phyloP scores from a whole-genome alignment of 2,329 filamentous ascomycete species.

The Zalaria obscura region DNA sequence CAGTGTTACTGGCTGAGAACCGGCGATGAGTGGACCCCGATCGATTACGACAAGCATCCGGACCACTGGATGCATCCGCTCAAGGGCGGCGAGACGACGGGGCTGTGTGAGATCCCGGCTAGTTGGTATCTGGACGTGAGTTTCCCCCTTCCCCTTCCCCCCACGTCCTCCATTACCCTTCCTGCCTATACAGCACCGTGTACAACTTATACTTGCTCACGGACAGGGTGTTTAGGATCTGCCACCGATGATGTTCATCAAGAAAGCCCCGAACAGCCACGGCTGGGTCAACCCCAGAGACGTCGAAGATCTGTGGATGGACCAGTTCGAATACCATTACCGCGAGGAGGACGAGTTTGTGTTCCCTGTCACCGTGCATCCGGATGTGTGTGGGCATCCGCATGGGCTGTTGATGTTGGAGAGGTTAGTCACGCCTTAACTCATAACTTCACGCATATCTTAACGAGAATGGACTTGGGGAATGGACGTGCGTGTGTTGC shows the following conservation, averaged over 20 bases:
- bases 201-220: no score
- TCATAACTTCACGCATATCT: background rate
- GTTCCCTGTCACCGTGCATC: slow-evolving; percentile 66
- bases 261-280: slow-evolving; percentile 49
- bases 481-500: background rate
- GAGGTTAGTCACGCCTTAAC: slow-evolving; percentile 27
- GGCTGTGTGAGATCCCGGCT: slow-evolving; percentile 50
- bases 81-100: slow-evolving; percentile 43
- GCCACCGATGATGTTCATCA: slow-evolving; percentile 61
- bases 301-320: slow-evolving; percentile 50
- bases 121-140: slow-evolving; percentile 47
- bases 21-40: slow-evolving; percentile 53
- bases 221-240: slow-evolving; percentile 30
- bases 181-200: no score
- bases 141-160: slow-evolving; percentile 1
- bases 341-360: slow-evolving; percentile 64
- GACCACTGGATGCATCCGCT: slow-evolving; percentile 55
- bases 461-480: no score
- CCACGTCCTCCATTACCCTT: no score
- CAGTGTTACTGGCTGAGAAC: slow-evolving; percentile 50
- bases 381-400: slow-evolving; percentile 56
- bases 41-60: slow-evolving; percentile 49
- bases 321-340: slow-evolving; percentile 62
- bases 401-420: slow-evolving; percentile 64
- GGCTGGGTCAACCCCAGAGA: slow-evolving; percentile 34